Evolutionary conservation across 148 eudicot species (phyloP).

Genomic region (Euryodendron excelsum): DNA sequence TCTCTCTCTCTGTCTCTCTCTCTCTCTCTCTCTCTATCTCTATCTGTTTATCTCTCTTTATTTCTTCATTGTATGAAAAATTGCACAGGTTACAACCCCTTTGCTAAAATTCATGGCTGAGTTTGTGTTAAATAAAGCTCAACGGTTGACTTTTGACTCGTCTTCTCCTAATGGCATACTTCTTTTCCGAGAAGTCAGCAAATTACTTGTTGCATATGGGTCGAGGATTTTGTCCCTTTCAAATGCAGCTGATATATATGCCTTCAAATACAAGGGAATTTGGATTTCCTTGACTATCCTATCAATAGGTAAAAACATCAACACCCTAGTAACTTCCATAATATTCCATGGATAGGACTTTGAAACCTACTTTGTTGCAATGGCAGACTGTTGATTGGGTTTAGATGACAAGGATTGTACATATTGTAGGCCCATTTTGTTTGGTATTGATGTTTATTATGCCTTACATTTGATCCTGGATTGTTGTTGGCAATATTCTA

Average conservation of each 20-base stretch:
- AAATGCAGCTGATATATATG: slow-evolving; percentile 60
- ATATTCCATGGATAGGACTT: background rate
- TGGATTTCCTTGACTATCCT: slow-evolving; percentile 78
- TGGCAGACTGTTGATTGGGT: background rate
- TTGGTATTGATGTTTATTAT: background rate
- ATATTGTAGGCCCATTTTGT: background rate
- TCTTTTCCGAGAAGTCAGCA: slow-evolving; percentile 88
- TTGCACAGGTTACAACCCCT: slow-evolving; percentile 77
- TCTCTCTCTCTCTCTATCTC: no score
- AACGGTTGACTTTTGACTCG: slow-evolving; percentile 78
- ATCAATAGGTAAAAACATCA: slow-evolving; percentile 54
- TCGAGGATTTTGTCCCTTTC: slow-evolving; percentile 56
- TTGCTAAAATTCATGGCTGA: slow-evolving; percentile 81
- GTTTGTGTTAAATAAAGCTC: slow-evolving; percentile 80
- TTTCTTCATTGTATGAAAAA: background rate
- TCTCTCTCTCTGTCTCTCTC: no score
- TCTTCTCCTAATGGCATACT: slow-evolving; percentile 88
- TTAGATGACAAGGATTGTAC: background rate
- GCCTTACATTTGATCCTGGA: background rate
- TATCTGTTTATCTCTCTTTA: no score
- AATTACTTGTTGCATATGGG: slow-evolving; percentile 77
- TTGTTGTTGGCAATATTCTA: no score
- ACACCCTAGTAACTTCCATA: background rate
- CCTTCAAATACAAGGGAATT: slow-evolving; percentile 85
- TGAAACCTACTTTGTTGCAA: background rate